Evolutionary conservation across 768 basidiomycete species (phyloP).

Genomic region (Tricholoma bakamatsutake): DNA sequence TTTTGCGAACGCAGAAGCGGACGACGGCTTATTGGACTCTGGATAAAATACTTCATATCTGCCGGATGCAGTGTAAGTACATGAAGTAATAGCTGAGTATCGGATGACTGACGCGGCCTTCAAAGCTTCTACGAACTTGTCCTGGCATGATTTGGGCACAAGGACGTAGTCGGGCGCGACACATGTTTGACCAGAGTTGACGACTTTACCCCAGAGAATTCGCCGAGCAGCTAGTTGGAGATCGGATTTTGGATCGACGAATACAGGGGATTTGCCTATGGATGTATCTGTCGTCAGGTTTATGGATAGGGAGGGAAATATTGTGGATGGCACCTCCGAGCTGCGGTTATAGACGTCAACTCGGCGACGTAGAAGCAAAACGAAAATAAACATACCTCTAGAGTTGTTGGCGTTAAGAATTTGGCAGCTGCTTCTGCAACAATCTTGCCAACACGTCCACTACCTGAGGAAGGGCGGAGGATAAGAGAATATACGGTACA

Average conservation of each 20-base stretch:
- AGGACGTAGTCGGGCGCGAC: conserved; percentile 56
- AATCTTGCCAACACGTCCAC: conserved; percentile 56
- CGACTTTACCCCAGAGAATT: conserved; percentile 79
- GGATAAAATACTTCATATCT: conserved; percentile 57
- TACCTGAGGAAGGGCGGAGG: conserved; percentile 38
- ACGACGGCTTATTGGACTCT: conserved; percentile 37
- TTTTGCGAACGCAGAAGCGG: conserved; percentile 40
- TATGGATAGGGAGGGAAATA: background rate
- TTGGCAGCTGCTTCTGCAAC: conserved; percentile 74
- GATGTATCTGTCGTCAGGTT: background rate
- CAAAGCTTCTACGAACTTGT: conserved; percentile 38
- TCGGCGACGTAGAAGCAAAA: background rate
- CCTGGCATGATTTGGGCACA: conserved; percentile 40
- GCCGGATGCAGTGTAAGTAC: background rate
- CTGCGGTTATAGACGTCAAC: conserved; percentile 22
- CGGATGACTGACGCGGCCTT: conserved; percentile 30
- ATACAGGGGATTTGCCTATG: conserved; percentile 64
- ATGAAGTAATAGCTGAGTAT: background rate
- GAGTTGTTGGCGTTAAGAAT: conserved; percentile 59
- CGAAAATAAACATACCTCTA: conserved; percentile 26
- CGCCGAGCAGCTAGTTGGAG: conserved; percentile 59
- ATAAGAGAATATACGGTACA: background rate
- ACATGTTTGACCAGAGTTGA: conserved; percentile 76
- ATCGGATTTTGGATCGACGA: conserved; percentile 67
- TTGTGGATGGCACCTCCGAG: conserved; percentile 33